Conservation (phyloP, 164 flowering plant genomes). For the grape (Vitis vinifera) region DNA sequence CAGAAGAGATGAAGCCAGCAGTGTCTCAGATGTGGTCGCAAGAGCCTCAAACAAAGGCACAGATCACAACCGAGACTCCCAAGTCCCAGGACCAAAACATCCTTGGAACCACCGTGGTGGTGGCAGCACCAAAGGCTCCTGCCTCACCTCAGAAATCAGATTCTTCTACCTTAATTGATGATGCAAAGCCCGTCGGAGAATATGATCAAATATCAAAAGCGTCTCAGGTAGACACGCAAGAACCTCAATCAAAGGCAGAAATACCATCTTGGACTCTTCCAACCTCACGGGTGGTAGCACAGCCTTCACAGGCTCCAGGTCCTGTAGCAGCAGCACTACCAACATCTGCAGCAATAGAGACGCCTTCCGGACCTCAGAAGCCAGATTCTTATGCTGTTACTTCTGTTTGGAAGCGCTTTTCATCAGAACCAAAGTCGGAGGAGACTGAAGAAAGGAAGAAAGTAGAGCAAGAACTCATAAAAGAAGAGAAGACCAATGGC, state of each 20-base stretch:
- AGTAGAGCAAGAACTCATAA: conserved; percentile 4
- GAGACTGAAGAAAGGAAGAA: conserved; percentile 23
- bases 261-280: too few relatives aligned
- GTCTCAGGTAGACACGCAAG: too few relatives aligned
- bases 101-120: neutral
- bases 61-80: conserved; percentile 8
- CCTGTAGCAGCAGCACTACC: neutral
- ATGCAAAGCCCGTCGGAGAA: too few relatives aligned
- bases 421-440: conserved; percentile 13
- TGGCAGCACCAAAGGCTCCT: neutral
- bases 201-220: too few relatives aligned
- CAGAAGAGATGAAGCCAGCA: conserved; percentile 14
- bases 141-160: too few relatives aligned
- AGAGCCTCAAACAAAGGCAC: conserved; percentile 11
- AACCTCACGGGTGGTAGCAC: too few relatives aligned
- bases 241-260: too few relatives aligned
- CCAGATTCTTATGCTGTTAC: conserved; percentile 8
- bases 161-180: too few relatives aligned
- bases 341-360: neutral
- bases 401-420: neutral
- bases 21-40: conserved; percentile 5
- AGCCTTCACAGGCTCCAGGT: conserved; percentile 7
- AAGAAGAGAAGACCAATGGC: conserved; percentile 12
- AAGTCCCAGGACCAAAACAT: neutral
- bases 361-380: conserved; percentile 4